Evolutionary conservation across 331 rosid species (phyloP), one percentile per base, ranked within the genome.

Genomic region (Quercus lobata): DNA sequence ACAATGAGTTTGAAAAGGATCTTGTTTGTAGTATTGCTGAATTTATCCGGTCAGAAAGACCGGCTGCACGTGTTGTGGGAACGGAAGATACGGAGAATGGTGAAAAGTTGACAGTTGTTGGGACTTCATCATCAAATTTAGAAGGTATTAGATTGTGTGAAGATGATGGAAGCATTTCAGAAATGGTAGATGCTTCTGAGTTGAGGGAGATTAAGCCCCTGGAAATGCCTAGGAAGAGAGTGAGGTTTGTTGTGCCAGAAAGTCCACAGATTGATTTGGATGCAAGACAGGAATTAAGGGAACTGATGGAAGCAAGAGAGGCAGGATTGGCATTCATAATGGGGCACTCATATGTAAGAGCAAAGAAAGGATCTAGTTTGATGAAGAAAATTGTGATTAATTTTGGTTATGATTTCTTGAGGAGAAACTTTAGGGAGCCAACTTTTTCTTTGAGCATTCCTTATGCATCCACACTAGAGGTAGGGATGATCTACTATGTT

Each of bases 261-360:
- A 87, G 87, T 75, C 98, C 98, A 7, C 78, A 58, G 81, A 90
- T 95, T 27, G 77, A 90, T 17, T 56, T 75, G 35, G 94, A 81
- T 24, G 78, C 91, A 61, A 86, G 86, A 44, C 89, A 76, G 57
- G 99, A 95, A 84, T 72, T 95, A 85, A 81, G 35, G 75, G 99
- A 95, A 77, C 86, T 95, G 71, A 95, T 88, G 97, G 98, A 95
- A 78, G 99, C 98, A 63, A 90, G 93, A 77, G 99, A 95, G 77
- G 98, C 98, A 63, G 99, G 99, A 60, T 85, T 91, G 89, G 96
- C 98, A 82, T 96, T 93, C 65, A 96, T 96, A 89, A 82, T 93
- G 89, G 97, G 99, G 61, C 99, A 96, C 74, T 96, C 97, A 3
- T 93, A 93, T 74, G 97, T 96, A 75, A 91, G 90, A 78, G 97